Percentiles rank a stretch among this genome's conserved stretches.
These are phyloP conservation scores for Mycena haematopus DNA, from an alignment of 768 basidiomycete species.

Conservation along the genomic window DNA sequence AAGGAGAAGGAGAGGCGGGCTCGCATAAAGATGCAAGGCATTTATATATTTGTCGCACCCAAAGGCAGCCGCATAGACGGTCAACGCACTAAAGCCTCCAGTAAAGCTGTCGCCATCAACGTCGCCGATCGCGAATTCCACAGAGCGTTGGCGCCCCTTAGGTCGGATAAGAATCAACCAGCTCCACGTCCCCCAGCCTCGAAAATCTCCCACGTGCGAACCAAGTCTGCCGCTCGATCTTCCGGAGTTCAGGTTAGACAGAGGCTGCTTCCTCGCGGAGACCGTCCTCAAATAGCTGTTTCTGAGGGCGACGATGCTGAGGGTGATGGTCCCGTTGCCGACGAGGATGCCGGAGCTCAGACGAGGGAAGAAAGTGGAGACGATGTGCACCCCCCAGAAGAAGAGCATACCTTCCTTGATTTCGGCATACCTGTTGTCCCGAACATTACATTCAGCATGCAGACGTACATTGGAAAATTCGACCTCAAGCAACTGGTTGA, in stretches of 20 bases:
- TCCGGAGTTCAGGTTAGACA: neutral
- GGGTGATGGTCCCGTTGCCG: neutral
- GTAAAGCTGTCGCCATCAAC: slow-evolving; percentile 33
- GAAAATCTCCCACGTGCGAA: neutral
- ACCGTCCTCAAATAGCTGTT: neutral
- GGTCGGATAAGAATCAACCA: neutral
- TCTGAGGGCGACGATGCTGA: neutral
- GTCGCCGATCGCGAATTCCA: slow-evolving; percentile 52
- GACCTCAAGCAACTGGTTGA: slow-evolving; percentile 62
- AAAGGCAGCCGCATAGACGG: slow-evolving; percentile 42
- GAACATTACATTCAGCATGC: slow-evolving; percentile 56
- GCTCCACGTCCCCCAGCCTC: neutral
- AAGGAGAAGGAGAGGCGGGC: slow-evolving; percentile 38
- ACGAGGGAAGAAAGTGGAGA: slow-evolving; percentile 17
- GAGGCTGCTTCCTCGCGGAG: slow-evolving; percentile 14
- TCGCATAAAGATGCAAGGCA: slow-evolving; percentile 36
- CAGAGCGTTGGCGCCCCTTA: slow-evolving; percentile 45
- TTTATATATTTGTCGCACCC: slow-evolving; percentile 47
- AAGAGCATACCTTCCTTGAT: slow-evolving; percentile 46
- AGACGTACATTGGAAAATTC: slow-evolving; percentile 66
- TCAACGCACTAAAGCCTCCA: slow-evolving; percentile 14
- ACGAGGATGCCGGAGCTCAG: neutral
- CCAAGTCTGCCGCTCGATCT: neutral
- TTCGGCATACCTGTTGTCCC: slow-evolving; percentile 54
- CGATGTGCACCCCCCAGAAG: slow-evolving; percentile 2